phyloP scores from a whole-genome alignment of 179 eudicot species.

The Actinidia chinensis region DNA sequence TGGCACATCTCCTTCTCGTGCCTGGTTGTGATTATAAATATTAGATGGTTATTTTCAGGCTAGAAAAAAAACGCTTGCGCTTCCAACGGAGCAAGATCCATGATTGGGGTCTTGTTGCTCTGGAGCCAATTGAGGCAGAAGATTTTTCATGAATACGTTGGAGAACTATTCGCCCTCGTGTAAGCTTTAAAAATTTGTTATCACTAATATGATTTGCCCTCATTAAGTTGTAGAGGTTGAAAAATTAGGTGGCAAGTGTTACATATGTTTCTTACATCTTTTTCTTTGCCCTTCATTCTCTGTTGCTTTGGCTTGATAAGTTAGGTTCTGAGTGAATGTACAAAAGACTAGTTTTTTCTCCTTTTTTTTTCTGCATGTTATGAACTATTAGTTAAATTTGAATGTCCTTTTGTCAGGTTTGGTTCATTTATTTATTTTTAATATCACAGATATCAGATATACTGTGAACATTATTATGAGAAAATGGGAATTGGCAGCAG shows the following conservation, averaged over 20 bases:
- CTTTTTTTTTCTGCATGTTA: not conserved
- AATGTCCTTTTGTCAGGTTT: not conserved
- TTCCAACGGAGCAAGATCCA: slow-evolving; percentile 97
- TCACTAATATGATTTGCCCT: not conserved
- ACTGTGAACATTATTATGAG: slow-evolving; percentile 86
- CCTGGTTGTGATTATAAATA: not conserved
- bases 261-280: not conserved
- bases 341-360: not conserved
- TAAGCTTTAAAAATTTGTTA: slow-evolving; percentile 31
- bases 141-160: slow-evolving; percentile 98
- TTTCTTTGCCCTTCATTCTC: not conserved
- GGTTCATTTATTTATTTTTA: not conserved
- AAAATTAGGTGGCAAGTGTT: slow-evolving; percentile 1
- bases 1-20: not conserved
- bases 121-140: slow-evolving; percentile 94
- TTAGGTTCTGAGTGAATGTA: not conserved
- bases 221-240: not conserved
- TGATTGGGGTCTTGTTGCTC: slow-evolving; percentile 98
- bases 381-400: not conserved
- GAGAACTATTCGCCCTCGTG: slow-evolving; percentile 95
- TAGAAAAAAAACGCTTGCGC: slow-evolving; percentile 84
- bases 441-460: slow-evolving; percentile 81
- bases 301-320: not conserved
- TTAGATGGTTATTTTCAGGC: slow-evolving; percentile 47
- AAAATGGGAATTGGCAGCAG: slow-evolving; percentile 99